Evolutionary conservation across 2,329 filamentous ascomycete genomes (phyloP).

Genomic region (Colletotrichum costaricense): DNA sequence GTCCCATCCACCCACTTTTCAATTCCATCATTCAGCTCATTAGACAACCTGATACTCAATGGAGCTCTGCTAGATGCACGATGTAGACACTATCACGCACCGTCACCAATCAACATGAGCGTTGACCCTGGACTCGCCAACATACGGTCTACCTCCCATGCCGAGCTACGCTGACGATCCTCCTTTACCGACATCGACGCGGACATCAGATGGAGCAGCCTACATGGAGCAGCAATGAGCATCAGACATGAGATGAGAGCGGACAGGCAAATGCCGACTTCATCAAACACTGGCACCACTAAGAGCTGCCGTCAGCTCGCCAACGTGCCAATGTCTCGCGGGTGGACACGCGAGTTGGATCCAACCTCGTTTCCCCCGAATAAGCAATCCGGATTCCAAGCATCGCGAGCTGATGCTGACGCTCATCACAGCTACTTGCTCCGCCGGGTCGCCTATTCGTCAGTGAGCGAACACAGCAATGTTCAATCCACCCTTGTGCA

Average conservation of each 20-base stretch:
- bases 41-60: conserved; percentile 14
- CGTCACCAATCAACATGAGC: not conserved
- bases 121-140: not conserved
- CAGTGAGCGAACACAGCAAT: not conserved
- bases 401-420: conserved; percentile 19
- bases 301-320: not conserved
- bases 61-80: not conserved
- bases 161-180: not conserved
- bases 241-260: conserved; percentile 16
- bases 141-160: not conserved
- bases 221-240: conserved; percentile 2
- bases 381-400: not conserved
- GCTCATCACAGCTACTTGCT: not conserved
- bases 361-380: not conserved
- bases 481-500: not conserved
- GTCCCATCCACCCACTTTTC: conserved; percentile 21
- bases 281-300: conserved; percentile 21
- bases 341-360: not conserved
- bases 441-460: conserved; percentile 8
- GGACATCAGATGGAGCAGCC: conserved; percentile 7
- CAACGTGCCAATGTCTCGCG: not conserved
- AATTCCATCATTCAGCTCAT: conserved; percentile 12
- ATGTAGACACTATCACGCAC: not conserved
- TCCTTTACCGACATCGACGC: not conserved
- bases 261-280: conserved; percentile 10